Conservation (phyloP, 768 basidiomycete genomes). For the Solioccasus polychromus region DNA sequence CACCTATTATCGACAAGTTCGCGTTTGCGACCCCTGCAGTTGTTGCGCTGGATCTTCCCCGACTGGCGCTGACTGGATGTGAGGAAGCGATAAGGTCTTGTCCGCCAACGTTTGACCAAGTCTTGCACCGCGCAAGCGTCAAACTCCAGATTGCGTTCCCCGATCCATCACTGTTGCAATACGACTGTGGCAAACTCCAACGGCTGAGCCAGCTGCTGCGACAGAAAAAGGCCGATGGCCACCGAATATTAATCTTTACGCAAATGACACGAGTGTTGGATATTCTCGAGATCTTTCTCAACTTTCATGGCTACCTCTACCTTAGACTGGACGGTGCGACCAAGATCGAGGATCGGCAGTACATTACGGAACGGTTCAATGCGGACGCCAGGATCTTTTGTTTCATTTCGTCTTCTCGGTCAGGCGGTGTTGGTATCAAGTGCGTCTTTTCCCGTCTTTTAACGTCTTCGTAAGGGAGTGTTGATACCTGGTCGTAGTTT, state of each 20-base stretch:
- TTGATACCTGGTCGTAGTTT: conserved; percentile 45
- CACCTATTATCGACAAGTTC: conserved; percentile 59
- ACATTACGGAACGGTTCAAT: conserved; percentile 85
- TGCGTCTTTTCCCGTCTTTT: conserved; percentile 36
- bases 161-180: conserved; percentile 83
- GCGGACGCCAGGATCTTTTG: conserved; percentile 75
- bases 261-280: conserved; percentile 96
- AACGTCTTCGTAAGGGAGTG: conserved; percentile 15
- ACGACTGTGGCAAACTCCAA: conserved; percentile 95
- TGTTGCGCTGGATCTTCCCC: conserved; percentile 72
- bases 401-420: conserved; percentile 83
- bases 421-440: conserved; percentile 94
- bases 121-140: conserved; percentile 70
- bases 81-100: conserved; percentile 27
- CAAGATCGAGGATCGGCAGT: conserved; percentile 91
- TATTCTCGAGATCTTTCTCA: conserved; percentile 90
- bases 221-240: conserved; percentile 81
- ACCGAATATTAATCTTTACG: conserved; percentile 92
- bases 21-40: conserved; percentile 78
- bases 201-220: conserved; percentile 75
- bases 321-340: conserved; percentile 93
- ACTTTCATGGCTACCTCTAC: conserved; percentile 90
- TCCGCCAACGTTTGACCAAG: conserved; percentile 55
- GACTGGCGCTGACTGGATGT: conserved; percentile 52
- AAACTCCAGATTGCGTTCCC: conserved; percentile 94